Evolutionary conservation across 2,329 filamentous ascomycete species (phyloP).

Genomic region (Fusarium concolor): DNA sequence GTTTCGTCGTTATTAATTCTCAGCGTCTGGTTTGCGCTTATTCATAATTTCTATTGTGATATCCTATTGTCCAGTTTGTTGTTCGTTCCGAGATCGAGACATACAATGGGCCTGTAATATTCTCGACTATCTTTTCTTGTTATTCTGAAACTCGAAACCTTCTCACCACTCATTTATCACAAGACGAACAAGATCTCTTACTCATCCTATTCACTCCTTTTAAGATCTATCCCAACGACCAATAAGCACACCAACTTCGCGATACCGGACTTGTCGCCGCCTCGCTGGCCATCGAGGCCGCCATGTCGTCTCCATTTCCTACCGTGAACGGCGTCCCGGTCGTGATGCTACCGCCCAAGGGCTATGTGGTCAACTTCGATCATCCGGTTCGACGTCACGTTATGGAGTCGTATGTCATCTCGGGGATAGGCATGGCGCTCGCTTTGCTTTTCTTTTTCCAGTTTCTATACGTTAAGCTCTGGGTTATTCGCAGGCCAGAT

Average conservation of each 20-base stretch:
- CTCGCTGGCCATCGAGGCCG: background rate
- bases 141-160: background rate
- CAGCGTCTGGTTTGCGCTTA: background rate
- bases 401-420: slow-evolving; percentile 34
- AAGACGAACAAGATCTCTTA: background rate
- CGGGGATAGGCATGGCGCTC: slow-evolving; percentile 35
- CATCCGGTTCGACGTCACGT: slow-evolving; percentile 45
- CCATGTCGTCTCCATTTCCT: slow-evolving; percentile 32
- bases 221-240: background rate
- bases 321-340: slow-evolving; percentile 35
- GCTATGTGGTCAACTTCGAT: slow-evolving; percentile 51
- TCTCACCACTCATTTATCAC: background rate
- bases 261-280: background rate
- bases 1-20: background rate
- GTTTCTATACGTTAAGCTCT: slow-evolving; percentile 43
- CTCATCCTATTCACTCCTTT: background rate
- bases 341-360: slow-evolving; percentile 43
- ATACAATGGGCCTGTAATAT: background rate
- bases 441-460: slow-evolving; percentile 41
- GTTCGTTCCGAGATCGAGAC: slow-evolving; percentile 8
- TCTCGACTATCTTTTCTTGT: background rate
- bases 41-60: background rate
- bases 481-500: slow-evolving; percentile 35
- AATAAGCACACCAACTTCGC: background rate
- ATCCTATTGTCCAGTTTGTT: background rate